phyloP scores from a whole-genome alignment of 1,139 yeast genomes.

The Debaryomycetaceae sp. region DNA sequence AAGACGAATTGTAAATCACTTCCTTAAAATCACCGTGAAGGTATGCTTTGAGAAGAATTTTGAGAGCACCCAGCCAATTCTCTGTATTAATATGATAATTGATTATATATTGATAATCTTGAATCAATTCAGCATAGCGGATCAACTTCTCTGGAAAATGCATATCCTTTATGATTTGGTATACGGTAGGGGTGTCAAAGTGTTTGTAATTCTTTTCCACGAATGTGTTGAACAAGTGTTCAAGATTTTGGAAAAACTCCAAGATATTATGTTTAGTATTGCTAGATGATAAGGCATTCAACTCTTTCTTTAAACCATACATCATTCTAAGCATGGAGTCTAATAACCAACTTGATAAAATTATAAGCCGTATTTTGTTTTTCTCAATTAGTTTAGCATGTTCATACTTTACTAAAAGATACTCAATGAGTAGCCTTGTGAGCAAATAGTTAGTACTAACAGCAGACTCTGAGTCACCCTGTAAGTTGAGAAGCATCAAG shows the following conservation, averaged over 20 bases:
- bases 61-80: constrained; percentile 73
- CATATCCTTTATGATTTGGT: constrained; percentile 67
- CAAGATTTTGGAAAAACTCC: constrained; percentile 10
- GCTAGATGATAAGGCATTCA: constrained; percentile 3
- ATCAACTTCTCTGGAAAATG: constrained; percentile 63
- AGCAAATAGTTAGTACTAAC: constrained; percentile 22
- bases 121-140: constrained; percentile 62
- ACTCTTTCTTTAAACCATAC: constrained; percentile 18
- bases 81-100: constrained; percentile 64
- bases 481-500: constrained; percentile 52
- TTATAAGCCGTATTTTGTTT: constrained; percentile 50
- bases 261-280: not conserved
- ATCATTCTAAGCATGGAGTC: constrained; percentile 47
- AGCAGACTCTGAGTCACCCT: constrained; percentile 7
- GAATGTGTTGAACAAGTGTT: constrained; percentile 48
- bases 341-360: constrained; percentile 81
- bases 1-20: constrained; percentile 62
- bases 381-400: constrained; percentile 30
- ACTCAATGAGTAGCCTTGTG: constrained; percentile 45
- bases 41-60: constrained; percentile 49
- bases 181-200: constrained; percentile 64
- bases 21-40: constrained; percentile 29
- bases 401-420: constrained; percentile 52
- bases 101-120: constrained; percentile 68
- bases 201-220: constrained; percentile 43